phyloP scores from a whole-genome alignment of 805 yeast species.

The Wickerhamiella kazuoi region DNA sequence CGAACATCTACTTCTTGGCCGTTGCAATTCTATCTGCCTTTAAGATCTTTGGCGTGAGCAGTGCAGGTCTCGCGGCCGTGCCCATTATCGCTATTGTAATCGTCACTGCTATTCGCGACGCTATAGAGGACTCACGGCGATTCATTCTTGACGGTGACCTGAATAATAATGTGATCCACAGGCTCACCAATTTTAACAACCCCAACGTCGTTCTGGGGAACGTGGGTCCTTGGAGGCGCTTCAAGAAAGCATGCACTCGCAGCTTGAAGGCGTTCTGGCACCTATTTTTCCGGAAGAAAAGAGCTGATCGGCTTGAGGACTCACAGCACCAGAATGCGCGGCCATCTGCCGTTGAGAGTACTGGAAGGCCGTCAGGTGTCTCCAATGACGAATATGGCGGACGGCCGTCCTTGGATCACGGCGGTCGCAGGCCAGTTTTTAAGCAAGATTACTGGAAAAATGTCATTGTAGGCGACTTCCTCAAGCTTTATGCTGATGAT shows the following conservation, averaged over 20 bases:
- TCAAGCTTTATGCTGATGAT: constrained; percentile 51
- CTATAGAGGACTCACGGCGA: constrained; percentile 60
- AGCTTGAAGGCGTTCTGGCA: neutral
- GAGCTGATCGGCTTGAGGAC: neutral
- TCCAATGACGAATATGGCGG: neutral
- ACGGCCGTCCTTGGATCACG: constrained; percentile 1
- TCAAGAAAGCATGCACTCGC: constrained; percentile 41
- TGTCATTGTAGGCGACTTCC: constrained; percentile 58
- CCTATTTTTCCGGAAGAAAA: neutral
- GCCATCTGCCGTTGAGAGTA: neutral
- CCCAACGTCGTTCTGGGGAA: constrained; percentile 39
- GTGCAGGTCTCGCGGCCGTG: constrained; percentile 62
- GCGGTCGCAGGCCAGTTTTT: constrained; percentile 20
- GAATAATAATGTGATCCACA: constrained; percentile 51
- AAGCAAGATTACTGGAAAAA: constrained; percentile 52
- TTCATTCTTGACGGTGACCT: constrained; percentile 47
- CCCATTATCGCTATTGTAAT: constrained; percentile 65
- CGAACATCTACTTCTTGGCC: constrained; percentile 73
- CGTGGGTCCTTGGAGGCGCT: constrained; percentile 47
- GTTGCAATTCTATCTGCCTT: constrained; percentile 66
- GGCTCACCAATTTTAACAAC: constrained; percentile 38
- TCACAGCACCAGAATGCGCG: neutral
- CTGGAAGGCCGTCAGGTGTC: neutral
- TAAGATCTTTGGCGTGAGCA: constrained; percentile 56
- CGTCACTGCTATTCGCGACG: constrained; percentile 63